phyloP scores from a whole-genome alignment of 352 stramenopile species.

The Globisporangium emineosum region DNA sequence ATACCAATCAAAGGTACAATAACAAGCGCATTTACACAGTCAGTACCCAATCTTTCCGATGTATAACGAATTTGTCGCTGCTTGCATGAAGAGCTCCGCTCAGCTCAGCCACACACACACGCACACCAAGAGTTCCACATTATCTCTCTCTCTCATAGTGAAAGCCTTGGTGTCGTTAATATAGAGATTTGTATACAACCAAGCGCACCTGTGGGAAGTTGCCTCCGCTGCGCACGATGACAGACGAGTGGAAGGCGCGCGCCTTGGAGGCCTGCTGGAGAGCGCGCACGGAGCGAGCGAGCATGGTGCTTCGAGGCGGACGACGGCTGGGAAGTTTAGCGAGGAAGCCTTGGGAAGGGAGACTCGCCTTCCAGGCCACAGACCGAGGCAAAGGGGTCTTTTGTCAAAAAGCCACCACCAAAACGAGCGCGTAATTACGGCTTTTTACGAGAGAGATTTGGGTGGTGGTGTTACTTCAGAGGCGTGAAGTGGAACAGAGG shows the following conservation, averaged over 20 bases:
- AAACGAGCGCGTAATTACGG: slow-evolving; percentile 15
- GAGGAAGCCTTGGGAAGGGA: slow-evolving; percentile 8
- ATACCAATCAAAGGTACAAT: neutral
- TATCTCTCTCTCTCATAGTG: neutral
- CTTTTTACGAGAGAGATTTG: slow-evolving; percentile 9
- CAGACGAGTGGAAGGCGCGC: slow-evolving; percentile 48
- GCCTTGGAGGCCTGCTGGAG: slow-evolving; percentile 27
- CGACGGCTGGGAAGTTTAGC: neutral
- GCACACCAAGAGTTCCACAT: neutral
- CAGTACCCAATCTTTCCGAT: neutral
- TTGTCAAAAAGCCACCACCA: slow-evolving; percentile 15
- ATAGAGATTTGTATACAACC: neutral
- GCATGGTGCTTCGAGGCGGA: slow-evolving; percentile 30
- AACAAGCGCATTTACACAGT: neutral
- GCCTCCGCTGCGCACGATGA: slow-evolving; percentile 29
- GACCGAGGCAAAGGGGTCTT: neutral
- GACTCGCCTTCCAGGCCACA: slow-evolving; percentile 13
- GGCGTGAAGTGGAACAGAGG: neutral
- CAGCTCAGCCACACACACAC: neutral
- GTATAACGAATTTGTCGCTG: neutral
- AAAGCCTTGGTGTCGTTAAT: neutral
- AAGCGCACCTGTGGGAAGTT: slow-evolving; percentile 26
- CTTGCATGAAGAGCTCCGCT: neutral
- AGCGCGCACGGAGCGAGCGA: slow-evolving; percentile 56
- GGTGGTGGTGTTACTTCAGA: slow-evolving; percentile 16